Evolutionary conservation across 2,329 filamentous ascomycete genomes (phyloP).

Genomic region (Sphaerulina populicola): DNA sequence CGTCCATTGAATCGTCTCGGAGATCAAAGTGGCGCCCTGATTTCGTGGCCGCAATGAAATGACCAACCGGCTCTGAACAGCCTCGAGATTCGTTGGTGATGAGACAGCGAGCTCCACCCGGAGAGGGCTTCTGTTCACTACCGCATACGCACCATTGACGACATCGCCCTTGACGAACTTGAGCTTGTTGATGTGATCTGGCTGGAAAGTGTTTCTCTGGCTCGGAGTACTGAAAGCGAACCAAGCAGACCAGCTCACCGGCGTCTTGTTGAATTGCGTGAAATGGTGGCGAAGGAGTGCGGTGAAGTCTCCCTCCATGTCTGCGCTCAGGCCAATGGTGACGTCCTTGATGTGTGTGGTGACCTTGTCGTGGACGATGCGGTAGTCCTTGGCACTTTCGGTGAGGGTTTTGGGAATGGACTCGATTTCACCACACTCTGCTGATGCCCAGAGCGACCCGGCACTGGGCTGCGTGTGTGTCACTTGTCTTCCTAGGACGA

Average conservation of each 20-base stretch:
- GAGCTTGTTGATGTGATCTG: conserved; percentile 16
- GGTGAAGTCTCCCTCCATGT: conserved; percentile 18
- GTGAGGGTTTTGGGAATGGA: conserved; percentile 16
- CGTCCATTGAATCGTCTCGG: conserved; percentile 22
- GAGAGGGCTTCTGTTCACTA: conserved; percentile 16
- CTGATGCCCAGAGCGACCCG: conserved; percentile 14
- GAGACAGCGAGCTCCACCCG: conserved; percentile 15
- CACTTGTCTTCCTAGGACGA: conserved; percentile 18
- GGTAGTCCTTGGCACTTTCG: conserved; percentile 16
- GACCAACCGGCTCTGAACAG: conserved; percentile 14
- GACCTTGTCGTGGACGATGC: conserved; percentile 18
- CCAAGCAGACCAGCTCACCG: conserved; percentile 17
- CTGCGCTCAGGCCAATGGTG: conserved; percentile 8
- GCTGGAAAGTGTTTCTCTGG: conserved; percentile 15
- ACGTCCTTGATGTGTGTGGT: conserved; percentile 15
- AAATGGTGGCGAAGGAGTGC: conserved; percentile 19
- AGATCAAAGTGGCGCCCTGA: conserved; percentile 15
- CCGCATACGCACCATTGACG: conserved; percentile 19
- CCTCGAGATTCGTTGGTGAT: background rate
- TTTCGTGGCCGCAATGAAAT: conserved; percentile 17
- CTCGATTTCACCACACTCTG: conserved; percentile 18
- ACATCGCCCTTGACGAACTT: conserved; percentile 20
- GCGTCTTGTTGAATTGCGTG: conserved; percentile 12
- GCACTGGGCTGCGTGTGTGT: conserved; percentile 16
- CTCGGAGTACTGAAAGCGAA: conserved; percentile 6